Evolutionary conservation across 2,329 filamentous ascomycete species (phyloP), one percentile per base, ranked within the genome.

Genomic region (Beauveria australis): DNA sequence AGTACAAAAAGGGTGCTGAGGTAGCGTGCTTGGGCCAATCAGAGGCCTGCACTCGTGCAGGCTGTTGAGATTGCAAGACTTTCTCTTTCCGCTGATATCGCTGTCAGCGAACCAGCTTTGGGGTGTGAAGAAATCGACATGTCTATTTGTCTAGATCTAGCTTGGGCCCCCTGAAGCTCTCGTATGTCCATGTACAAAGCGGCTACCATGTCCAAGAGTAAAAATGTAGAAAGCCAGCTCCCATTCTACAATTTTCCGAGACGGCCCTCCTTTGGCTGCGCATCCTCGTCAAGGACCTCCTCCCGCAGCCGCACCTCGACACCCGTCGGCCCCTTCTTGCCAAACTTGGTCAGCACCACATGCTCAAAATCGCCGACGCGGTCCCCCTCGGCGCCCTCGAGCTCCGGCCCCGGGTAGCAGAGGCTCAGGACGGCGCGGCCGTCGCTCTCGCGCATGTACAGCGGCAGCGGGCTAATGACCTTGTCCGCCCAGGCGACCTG

Each of bases 401-500:
- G 71, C 69, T 87, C 85, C 4, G 73, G 75, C 0, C 83, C 83
- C 0, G 84, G 82, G 65, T 78, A 79, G 57, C 85, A 82, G n/a
- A 89, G 68, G 0, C 74, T 81, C 44, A 88, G 67, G 2, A 87
- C 80, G 12, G 76, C 67, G 56, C 81, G 74, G 12, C 75, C 75
- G 60, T 82, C 80, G 3, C 68, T 67, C 52, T 73, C 24, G 51
- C 77, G 71, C 61, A 80, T 66, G 19, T 81, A 76, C 8, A 85
- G 57, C 14, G 72, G 72, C 3, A 74, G 72, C 3, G 86, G 84
- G 63, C 80, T 81, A 60, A 88, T 87, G n/a, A 81, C 80, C 69
- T 86, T 85, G 5, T 86, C 79, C 0, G 73, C 76, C 83, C 83
- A 87, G 0, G 79, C 69, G n/a, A 83, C 81, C 33, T 61, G 47